Base-by-base conservation (phyloP, 2,329 filamentous ascomycete genomes). In the Verticillium klebahnii region DNA sequence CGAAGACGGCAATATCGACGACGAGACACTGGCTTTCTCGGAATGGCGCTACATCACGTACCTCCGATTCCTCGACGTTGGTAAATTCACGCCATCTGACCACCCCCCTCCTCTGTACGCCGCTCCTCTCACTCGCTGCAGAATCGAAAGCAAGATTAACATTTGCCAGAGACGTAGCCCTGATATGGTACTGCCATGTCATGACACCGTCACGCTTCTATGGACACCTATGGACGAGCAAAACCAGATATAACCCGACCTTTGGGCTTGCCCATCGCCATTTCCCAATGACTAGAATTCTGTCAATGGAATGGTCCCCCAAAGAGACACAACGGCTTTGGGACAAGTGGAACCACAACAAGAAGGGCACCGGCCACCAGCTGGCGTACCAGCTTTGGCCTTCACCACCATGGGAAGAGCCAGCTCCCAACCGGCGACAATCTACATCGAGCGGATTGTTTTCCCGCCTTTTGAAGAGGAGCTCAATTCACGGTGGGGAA, bases 1-100 rank as follows among this genome's bases (percentile, higher is more conserved):
- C 9, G 50, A 59, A 3, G 19, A 61, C 1, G 63, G 62, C 2
- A 23, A 57, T 5, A 61, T 67, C 14, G 25, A 56, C 1, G 60
- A 61, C 5, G 62, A 65, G 40, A 58, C 66, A 12, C 61, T 66
- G 12, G 63, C 61, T 1, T 64, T 60, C 19, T 66, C 63, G 5
- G 66, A 67, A 59, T 67, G 66, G 66, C 64, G 66, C 14, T 67
- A 67, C 50, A 60, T 64, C 25, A 56, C 40, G 55, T 67, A 67
- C 40, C 52, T 67, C 14, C 60, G 66, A 17, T 67, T 64, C 25
- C 58, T 67, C 17, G 55, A 64, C 25, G n/a, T 45, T 11, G 25
- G 40, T 15, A 63, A 64, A 7, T 34, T 58, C 5, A 55, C 64
- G 5, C 59, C 66, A 1, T 45, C 59, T 50, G 66, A 66, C 17